phyloP scores from a whole-genome alignment of 1,284 basidiomycete genomes.

The Violaceomyces palustris region DNA sequence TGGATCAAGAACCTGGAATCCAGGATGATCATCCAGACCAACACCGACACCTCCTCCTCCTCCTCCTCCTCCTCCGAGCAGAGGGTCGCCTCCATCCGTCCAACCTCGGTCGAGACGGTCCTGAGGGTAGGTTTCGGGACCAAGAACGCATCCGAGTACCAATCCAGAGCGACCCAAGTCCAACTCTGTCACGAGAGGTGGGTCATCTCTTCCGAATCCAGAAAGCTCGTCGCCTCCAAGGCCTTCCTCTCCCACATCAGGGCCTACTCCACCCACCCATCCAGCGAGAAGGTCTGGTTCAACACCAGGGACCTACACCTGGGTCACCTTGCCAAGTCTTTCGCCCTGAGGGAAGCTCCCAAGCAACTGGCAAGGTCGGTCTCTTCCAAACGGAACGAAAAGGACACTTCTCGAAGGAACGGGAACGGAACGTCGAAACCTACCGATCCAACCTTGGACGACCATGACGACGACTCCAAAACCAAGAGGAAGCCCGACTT shows the following conservation, averaged over 20 bases:
- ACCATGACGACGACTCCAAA: neutral
- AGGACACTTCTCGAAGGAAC: too few species aligned
- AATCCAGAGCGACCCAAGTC: slow-evolving; percentile 87
- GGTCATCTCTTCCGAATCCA: slow-evolving; percentile 74
- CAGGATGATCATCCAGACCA: slow-evolving; percentile 14
- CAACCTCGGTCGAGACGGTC: slow-evolving; percentile 23
- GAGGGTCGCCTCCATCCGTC: slow-evolving; percentile 9
- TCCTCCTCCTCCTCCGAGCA: slow-evolving; percentile 7
- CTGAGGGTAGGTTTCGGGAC: slow-evolving; percentile 71
- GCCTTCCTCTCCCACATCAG: slow-evolving; percentile 89
- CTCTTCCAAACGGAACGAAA: too few species aligned
- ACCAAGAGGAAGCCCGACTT: neutral
- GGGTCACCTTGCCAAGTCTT: slow-evolving; percentile 93
- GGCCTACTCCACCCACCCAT: slow-evolving; percentile 94
- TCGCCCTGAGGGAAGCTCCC: slow-evolving; percentile 89
- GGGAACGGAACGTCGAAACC: too few species aligned
- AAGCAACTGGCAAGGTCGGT: slow-evolving; percentile 58
- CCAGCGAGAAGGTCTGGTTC: slow-evolving; percentile 90
- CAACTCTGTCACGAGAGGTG: slow-evolving; percentile 92
- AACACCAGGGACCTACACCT: slow-evolving; percentile 88
- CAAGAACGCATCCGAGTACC: slow-evolving; percentile 61
- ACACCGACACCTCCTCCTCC: neutral
- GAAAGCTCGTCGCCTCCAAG: slow-evolving; percentile 70
- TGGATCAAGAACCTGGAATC: slow-evolving; percentile 69
- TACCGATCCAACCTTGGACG: too few species aligned